Evolutionary conservation across 1,284 basidiomycete genomes (phyloP), one percentile per base, ranked within the genome.

Genomic region (Golubevia sp.): DNA sequence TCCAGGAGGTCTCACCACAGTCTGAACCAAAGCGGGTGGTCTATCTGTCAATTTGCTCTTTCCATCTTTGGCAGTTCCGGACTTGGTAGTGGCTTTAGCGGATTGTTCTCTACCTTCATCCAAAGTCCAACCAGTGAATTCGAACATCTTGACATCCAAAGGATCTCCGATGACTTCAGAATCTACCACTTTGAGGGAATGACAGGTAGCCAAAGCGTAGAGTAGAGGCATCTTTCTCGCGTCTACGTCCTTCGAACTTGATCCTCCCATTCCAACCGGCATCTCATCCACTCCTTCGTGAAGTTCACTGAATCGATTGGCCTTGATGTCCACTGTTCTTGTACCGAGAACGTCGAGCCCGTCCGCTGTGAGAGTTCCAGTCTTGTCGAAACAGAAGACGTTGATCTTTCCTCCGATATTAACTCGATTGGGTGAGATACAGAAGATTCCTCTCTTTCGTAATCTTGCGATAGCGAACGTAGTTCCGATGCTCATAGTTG

Each of bases 301-400:
- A 21, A 99, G 88, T 80, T 99, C 95, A 49, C 94, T 94, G 84
- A 99, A 99, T 52, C 90, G 88, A 56, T 90, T 88, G 1, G 72
- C 68, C 27, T 71, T 68, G 57, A 71, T 61, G 60, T 77, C 77
- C 50, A 83, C 70, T 1, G 79, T 83, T n/a, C 81, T 73, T 18
- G 73, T 73, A 1, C 94, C 94, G 53, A 99, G 90, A 53, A 99
- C 94, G 79, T 99, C 97, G 50, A 99, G 88, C 0, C 97, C 97
- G 72, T 99, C 97, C 84, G 98, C 97, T 0, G 97, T 99, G 18
- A 99, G 87, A 0, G 97, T 99, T 1, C 97, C 97, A 0, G 97
- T 99, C 86, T 99, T 99, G 87, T 99, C 97, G 79, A 99, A 99
- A 84, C 95, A 98, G 76, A 95, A 96, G 6, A 99, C 92, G 71